Conservation (phyloP, 768 basidiomycete genomes). For the Naganishia vaughanmartiniae region DNA sequence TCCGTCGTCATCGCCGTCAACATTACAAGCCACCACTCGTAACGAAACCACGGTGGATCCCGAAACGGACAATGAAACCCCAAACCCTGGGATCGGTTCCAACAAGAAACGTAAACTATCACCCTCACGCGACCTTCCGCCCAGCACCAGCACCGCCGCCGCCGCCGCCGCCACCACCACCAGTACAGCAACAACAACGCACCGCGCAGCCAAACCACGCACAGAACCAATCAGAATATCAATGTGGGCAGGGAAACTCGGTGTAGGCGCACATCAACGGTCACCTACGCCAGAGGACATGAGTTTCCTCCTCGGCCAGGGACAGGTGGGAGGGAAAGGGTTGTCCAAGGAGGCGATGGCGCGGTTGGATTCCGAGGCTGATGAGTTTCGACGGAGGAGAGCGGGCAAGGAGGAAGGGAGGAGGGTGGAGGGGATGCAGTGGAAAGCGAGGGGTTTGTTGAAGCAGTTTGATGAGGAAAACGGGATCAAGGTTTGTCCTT, state of each 20-base stretch:
- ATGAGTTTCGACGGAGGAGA: constrained; percentile 42
- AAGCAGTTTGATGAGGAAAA: constrained; percentile 40
- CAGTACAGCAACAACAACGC: neutral
- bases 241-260: constrained; percentile 35
- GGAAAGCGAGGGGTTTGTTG: constrained; percentile 44
- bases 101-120: constrained; percentile 4
- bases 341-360: constrained; percentile 27
- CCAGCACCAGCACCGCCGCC: no score
- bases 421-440: constrained; percentile 40
- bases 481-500: constrained; percentile 42
- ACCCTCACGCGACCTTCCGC: neutral
- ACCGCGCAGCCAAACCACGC: neutral
- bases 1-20: neutral
- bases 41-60: constrained; percentile 15
- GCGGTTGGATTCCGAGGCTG: constrained; percentile 40
- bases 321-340: neutral
- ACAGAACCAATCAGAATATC: constrained; percentile 29
- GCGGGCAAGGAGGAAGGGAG: constrained; percentile 38
- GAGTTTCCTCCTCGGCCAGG: constrained; percentile 28
- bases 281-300: constrained; percentile 41
- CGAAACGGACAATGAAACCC: constrained; percentile 30
- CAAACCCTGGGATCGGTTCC: constrained; percentile 37
- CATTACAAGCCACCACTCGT: neutral
- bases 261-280: constrained; percentile 38
- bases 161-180: neutral